Evolutionary conservation across 805 yeast genomes (phyloP), one percentile per base, ranked within the genome.

Genomic region (Yamadazyma endophytica): DNA sequence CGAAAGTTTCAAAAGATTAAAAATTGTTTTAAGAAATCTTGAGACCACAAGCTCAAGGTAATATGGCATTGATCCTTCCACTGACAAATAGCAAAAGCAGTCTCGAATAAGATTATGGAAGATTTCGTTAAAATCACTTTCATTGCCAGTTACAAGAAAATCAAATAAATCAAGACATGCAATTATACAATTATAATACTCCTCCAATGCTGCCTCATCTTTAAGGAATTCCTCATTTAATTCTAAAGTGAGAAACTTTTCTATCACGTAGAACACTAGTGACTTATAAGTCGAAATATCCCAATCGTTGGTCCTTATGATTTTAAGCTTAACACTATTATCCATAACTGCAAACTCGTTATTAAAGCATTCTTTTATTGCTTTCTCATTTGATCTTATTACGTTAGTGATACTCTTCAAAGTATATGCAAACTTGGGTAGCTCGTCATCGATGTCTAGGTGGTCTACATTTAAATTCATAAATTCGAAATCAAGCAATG

Each of bases 401-500:
- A 85, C 70, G 24, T 71, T 70, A 5, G 66, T 54, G 6, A 88
- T 45, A 0, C 73, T 63, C 13, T 67, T 64, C 27, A 83, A 46
- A 35, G 80, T 71, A 50, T 88, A 89, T 2, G 77, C 61, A 43
- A 83, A 79, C 14, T 72, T 60, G 2, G 68, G 76, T 30, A 75
- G 61, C 50, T 88, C 96, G 44, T 81, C 83, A 15, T 70, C 58
- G 1, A 56, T 52, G 2, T 52, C 50, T 13, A 75, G 31, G 3
- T 29, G 30, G 6, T 30, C 23, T 33, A 49, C 36, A 31, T 56
- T 34, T 29, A 42, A 34, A 46, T 45, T 40, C 63, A 73, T 17
- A 43, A 61, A 46, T 50, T 61, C 37, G 35, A 58, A 61, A 8
- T 61, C 51, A 26, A 77, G 47, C 9, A 85, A 49, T 5, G 82